These are phyloP conservation scores for Pyrenophora teres DNA, from an alignment of 2,329 filamentous ascomycete species.

Conservation along the genomic window DNA sequence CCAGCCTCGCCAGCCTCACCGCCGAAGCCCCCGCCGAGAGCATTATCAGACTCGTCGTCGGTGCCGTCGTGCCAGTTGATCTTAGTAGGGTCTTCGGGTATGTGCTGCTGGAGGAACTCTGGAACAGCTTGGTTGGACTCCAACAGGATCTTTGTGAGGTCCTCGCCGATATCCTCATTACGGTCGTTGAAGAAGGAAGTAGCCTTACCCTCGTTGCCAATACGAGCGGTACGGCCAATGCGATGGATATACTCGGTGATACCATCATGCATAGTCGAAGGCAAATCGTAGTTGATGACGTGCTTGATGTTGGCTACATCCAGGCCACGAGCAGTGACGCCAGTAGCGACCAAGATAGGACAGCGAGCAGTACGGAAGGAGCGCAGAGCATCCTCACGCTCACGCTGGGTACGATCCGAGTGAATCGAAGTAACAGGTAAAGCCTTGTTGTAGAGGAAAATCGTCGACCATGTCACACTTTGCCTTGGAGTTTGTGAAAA, in stretches of 20 bases:
- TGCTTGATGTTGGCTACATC: slow-evolving; percentile 87
- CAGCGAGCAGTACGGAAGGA: slow-evolving; percentile 75
- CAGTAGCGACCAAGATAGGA: slow-evolving; percentile 85
- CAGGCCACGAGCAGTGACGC: slow-evolving; percentile 83
- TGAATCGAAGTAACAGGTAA: slow-evolving; percentile 90
- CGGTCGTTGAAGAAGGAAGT: slow-evolving; percentile 86
- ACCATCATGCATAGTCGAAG: slow-evolving; percentile 74
- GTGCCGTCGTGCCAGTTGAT: slow-evolving; percentile 60
- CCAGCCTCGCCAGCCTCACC: slow-evolving; percentile 16
- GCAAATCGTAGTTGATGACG: slow-evolving; percentile 92
- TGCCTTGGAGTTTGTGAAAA: slow-evolving; percentile 86
- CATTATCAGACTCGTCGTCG: slow-evolving; percentile 43
- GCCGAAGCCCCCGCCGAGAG: slow-evolving; percentile 20
- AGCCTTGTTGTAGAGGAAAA: slow-evolving; percentile 76
- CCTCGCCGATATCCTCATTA: slow-evolving; percentile 72
- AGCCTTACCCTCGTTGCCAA: slow-evolving; percentile 83
- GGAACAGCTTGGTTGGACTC: slow-evolving; percentile 81
- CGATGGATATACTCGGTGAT: slow-evolving; percentile 94
- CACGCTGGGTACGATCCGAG: slow-evolving; percentile 80
- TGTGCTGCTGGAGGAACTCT: slow-evolving; percentile 73
- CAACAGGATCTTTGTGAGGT: slow-evolving; percentile 78
- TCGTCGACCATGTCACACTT: slow-evolving; percentile 85
- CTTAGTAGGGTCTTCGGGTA: slow-evolving; percentile 60
- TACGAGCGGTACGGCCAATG: slow-evolving; percentile 93
- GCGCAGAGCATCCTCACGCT: slow-evolving; percentile 90